Evolutionary conservation across 768 basidiomycete species (phyloP), one percentile per base, ranked within the genome.

Genomic region (Naganishia friedmannii): DNA sequence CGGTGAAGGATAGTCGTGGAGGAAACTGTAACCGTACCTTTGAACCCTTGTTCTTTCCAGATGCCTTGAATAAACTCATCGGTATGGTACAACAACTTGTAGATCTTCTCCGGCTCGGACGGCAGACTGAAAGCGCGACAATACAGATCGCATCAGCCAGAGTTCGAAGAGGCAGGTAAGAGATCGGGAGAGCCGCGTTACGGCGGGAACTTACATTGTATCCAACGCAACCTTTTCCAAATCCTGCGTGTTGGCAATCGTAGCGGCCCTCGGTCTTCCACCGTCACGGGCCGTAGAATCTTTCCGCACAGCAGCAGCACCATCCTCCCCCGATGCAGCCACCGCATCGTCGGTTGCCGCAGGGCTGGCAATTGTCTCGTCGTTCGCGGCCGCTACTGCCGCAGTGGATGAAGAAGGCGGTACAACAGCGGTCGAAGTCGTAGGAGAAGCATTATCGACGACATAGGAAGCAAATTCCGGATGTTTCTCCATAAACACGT

Each of bases 41-140:
- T 72, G 37, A 74, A 74, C 10, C 67, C 72, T 66, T 71, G 56
- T n/a, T 48, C 39, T 15, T 76, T 53, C 75, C 75, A 76, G 21
- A 76, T 65, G 1, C 13, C 32, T 4, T 39, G 29, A 28, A 73
- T 28, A 31, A 76, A 76, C 32, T 67, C 65, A 21, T 73, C 70
- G 53, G 73, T 67, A 51, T 74, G 67, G 67, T 73, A 76, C 34
- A 74, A 51, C 17, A 76, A 57, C 39, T 74, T 66, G 66, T 71
- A 76, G 32, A 73, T 32, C 70, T 70, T 72, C 48, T 76, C 67
- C n/a, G 75, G 75, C 32, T 65, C 71, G 34, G 67, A 68, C 21
- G 73, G 70, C 46, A 73, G 26, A n/a, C 60, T 63, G 34, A 7
- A 26, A 60, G 46, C 21, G 12, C 2, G 26, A 4, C 13, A 45